phyloP scores from a whole-genome alignment of 768 basidiomycete genomes.

The Russula compacta region DNA sequence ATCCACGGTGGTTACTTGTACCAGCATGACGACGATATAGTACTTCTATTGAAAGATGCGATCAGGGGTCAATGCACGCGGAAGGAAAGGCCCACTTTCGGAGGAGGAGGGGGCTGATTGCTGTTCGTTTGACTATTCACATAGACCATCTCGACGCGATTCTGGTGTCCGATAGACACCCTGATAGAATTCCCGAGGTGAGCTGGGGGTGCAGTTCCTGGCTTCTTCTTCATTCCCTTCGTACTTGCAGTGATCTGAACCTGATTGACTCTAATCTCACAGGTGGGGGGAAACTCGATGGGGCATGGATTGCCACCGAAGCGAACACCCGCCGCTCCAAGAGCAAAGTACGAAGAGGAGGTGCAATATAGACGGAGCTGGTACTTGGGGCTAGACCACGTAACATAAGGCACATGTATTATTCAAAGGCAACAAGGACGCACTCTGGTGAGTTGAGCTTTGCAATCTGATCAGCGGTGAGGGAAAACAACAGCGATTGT shows the following conservation, averaged over 20 bases:
- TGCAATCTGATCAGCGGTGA: slow-evolving; percentile 52
- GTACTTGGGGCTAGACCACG: slow-evolving; percentile 45
- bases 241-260: slow-evolving; percentile 61
- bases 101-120: slow-evolving; percentile 50
- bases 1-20: slow-evolving; percentile 65
- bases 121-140: slow-evolving; percentile 55
- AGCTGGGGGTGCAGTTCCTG: slow-evolving; percentile 88
- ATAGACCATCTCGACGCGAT: slow-evolving; percentile 81
- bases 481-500: slow-evolving; percentile 50
- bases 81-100: slow-evolving; percentile 45
- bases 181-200: slow-evolving; percentile 43
- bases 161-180: slow-evolving; percentile 39
- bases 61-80: background rate
- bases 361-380: slow-evolving; percentile 88
- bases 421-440: background rate
- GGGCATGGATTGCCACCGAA: slow-evolving; percentile 48
- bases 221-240: slow-evolving; percentile 91
- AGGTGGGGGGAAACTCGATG: slow-evolving; percentile 86
- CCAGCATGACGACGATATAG: slow-evolving; percentile 76
- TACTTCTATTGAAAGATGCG: slow-evolving; percentile 55
- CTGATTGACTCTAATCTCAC: slow-evolving; percentile 82
- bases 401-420: background rate
- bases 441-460: slow-evolving; percentile 45
- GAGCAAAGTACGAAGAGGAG: slow-evolving; percentile 62
- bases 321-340: slow-evolving; percentile 42